Evolutionary conservation across 495 filamentous ascomycete genomes (phyloP), one percentile per base, ranked within the genome.

Genomic region (Penicillium taxi): DNA sequence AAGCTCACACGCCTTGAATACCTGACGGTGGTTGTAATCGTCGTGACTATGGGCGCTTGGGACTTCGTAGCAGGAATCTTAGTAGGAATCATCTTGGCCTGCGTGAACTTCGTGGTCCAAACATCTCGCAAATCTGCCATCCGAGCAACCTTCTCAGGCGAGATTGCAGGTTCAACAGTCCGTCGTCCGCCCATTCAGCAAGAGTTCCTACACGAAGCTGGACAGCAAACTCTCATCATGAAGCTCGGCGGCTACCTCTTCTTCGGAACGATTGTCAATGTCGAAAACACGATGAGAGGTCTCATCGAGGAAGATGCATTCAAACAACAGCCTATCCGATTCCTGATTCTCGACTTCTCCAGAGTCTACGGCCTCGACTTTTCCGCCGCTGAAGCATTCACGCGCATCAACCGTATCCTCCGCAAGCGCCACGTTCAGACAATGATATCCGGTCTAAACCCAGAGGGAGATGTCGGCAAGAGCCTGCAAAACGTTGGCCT

Each of bases 51-150:
- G 93, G 93, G 93, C 4, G 78, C 82, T 17, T 93, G 87, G 65
- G 91, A 98, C 56, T 96, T 98, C 53, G 91, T 96, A 4, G 74
- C 83, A 17, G 91, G 93, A 19, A 96, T 98, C 22, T 75, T 94
- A 8, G 73, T 90, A 36, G 91, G 91, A 15, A 93, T 98, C 39
- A 75, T 93, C 9, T 65, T 96, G 32, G 93, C 93, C 2, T 96
- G 91, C 47, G 74, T 93, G 39, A 87, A 81, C 30, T 83, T 84
- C 39, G 88, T 94, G 12, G 80, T 96, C 12, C 89, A 96, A 55
- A 87, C 86, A 3, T 94, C 91, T 2, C 77, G 78, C 42, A 81
- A 89, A 24, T 85, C 87, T 3, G 86, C 91, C 29, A 80, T 96
- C 29, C 74, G 89, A 26, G 88, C 82, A 2, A 83, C 78, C 4